A percentile compares a stretch with the other conserved stretches of the same genome.
phyloP scores from a whole-genome alignment of 441 rosid genomes.

The Isatis lusitanica region DNA sequence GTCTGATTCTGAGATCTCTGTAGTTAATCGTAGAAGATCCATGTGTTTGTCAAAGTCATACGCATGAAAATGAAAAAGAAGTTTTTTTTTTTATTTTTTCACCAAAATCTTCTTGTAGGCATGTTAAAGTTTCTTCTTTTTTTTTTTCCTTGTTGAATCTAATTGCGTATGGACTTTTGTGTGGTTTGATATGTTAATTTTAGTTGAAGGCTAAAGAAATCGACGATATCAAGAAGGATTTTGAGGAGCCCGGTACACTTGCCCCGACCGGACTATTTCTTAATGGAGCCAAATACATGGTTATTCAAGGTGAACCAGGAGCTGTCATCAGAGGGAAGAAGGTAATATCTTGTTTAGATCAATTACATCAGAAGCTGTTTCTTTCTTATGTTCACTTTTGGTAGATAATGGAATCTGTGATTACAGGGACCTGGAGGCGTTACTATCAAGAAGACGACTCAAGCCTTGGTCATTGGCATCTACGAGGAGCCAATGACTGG shows the following conservation, averaged over 20 bases:
- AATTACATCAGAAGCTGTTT: too few relatives aligned
- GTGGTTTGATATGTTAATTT: neutral
- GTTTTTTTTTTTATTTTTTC: too few relatives aligned
- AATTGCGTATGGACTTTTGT: too few relatives aligned
- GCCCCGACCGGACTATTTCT: constrained; percentile 63
- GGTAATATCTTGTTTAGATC: constrained; percentile 41
- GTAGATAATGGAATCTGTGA: neutral
- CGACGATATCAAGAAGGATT: constrained; percentile 44
- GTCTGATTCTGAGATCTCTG: too few relatives aligned
- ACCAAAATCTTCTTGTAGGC: too few relatives aligned
- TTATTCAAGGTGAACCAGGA: constrained; percentile 59
- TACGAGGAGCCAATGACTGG: constrained; percentile 73
- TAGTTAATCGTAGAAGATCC: too few relatives aligned
- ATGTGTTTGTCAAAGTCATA: too few relatives aligned
- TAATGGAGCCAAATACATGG: constrained; percentile 62
- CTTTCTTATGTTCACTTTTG: too few relatives aligned
- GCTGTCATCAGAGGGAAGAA: constrained; percentile 66
- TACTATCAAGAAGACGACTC: constrained; percentile 57
- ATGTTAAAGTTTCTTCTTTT: too few relatives aligned
- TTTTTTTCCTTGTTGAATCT: too few relatives aligned
- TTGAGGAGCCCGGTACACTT: constrained; percentile 51
- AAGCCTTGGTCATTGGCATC: constrained; percentile 54
- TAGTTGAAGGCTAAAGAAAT: constrained; percentile 55
- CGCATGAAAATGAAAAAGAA: too few relatives aligned
- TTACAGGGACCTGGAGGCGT: constrained; percentile 71